These are phyloP conservation scores for Luffa aegyptiaca DNA, from an alignment of 306 rosid genomes.

Conservation along the genomic window DNA sequence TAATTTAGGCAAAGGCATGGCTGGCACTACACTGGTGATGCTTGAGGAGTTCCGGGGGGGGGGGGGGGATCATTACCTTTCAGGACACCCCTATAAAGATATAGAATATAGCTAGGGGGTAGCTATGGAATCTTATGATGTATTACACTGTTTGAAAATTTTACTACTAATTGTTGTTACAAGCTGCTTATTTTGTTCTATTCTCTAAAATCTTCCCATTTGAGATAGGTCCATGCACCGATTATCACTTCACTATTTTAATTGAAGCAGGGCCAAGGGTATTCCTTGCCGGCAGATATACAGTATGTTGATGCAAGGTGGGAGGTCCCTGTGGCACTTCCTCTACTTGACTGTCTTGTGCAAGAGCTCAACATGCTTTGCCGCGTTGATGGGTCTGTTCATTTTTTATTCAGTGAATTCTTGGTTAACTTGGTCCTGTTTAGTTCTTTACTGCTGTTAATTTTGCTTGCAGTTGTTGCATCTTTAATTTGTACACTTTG, in stretches of 20 bases:
- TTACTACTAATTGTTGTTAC: background rate
- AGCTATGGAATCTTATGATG: background rate
- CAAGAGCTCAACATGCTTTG: slow-evolving; percentile 78
- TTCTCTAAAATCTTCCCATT: background rate
- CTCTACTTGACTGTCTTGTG: slow-evolving; percentile 79
- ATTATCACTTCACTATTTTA: background rate
- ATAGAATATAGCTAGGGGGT: background rate
- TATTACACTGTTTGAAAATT: background rate
- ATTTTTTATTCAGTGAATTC: slow-evolving; percentile 7
- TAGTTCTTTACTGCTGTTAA: background rate
- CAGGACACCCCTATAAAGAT: background rate
- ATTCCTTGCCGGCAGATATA: slow-evolving; percentile 84
- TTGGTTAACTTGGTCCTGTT: slow-evolving; percentile 9
- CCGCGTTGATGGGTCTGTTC: slow-evolving; percentile 74
- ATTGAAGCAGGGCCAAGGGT: slow-evolving; percentile 74
- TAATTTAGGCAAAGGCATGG: background rate
- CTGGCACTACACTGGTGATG: background rate
- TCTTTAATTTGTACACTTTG: background rate
- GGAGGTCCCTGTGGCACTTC: slow-evolving; percentile 76
- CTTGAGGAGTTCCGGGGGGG: no score
- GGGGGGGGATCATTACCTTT: background rate
- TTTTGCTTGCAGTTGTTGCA: background rate
- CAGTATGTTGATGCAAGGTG: slow-evolving; percentile 87
- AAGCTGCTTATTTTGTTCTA: background rate
- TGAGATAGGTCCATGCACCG: background rate